Conservation (phyloP, 768 basidiomycete genomes). For the Hysterangium stoloniferum region DNA sequence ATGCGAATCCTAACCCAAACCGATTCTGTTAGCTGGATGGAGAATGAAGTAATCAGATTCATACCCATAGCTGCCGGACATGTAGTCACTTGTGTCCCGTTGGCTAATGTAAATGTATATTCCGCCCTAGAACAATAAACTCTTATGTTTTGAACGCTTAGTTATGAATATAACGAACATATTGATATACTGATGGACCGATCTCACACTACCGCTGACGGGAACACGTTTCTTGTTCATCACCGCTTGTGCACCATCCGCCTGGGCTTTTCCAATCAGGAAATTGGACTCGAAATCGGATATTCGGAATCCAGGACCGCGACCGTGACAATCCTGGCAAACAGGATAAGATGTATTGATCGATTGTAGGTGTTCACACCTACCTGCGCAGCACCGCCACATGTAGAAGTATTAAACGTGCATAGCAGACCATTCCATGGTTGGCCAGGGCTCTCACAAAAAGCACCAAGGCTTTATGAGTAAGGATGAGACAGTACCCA, state of each 20-base stretch:
- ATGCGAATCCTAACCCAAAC: conserved; percentile 47
- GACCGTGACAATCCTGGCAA: conserved; percentile 10
- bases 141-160: not conserved
- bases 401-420: conserved; percentile 66
- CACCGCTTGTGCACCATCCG: conserved; percentile 55
- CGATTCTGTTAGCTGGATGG: conserved; percentile 3
- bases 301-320: conserved; percentile 67
- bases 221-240: conserved; percentile 45
- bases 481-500: conserved; percentile 4
- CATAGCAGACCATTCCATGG: conserved; percentile 59
- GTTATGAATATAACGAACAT: conserved; percentile 41
- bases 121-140: conserved; percentile 38
- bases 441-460: conserved; percentile 71
- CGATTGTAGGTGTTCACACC: not conserved
- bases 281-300: conserved; percentile 72
- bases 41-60: conserved; percentile 14
- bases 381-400: conserved; percentile 32
- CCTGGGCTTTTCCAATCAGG: conserved; percentile 65
- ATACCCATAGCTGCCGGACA: conserved; percentile 75
- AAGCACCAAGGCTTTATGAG: conserved; percentile 49
- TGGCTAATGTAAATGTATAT: conserved; percentile 53
- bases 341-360: not conserved
- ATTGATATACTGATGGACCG: conserved; percentile 61
- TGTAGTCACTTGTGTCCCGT: conserved; percentile 60
- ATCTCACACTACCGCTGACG: conserved; percentile 55